phyloP scores from a whole-genome alignment of 345 rosid species.

The Rhodamnia rubescens region DNA sequence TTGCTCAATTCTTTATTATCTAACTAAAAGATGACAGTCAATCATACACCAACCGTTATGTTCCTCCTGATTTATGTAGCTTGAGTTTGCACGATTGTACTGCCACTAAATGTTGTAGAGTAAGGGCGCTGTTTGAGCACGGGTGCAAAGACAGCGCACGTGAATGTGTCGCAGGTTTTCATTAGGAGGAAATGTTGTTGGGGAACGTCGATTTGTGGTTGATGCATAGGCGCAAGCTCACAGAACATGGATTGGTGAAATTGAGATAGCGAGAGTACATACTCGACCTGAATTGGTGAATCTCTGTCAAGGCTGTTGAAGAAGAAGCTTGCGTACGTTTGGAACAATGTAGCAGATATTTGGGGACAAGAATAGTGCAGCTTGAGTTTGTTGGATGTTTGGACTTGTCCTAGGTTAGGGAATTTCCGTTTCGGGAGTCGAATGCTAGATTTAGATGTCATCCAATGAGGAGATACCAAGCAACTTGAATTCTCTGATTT shows the following conservation, averaged over 20 bases:
- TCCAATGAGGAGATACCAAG: neutral
- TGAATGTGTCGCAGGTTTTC: neutral
- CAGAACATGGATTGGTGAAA: neutral
- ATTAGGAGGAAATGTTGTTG: neutral
- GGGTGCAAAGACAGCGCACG: neutral
- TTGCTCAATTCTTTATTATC: neutral
- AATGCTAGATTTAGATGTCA: neutral
- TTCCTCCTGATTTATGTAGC: neutral
- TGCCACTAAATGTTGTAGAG: neutral
- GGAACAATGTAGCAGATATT: neutral
- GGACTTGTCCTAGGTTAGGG: neutral
- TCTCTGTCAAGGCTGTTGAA: neutral
- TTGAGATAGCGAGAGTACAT: neutral
- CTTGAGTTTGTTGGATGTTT: neutral
- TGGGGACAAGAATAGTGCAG: neutral
- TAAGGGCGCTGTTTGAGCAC: neutral
- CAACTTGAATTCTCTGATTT: neutral
- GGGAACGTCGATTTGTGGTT: neutral
- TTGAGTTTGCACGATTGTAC: neutral
- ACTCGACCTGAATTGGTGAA: neutral
- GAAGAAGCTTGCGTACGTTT: neutral
- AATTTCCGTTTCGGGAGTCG: neutral
- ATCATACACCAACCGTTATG: neutral
- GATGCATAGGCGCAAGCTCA: neutral
- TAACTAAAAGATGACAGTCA: neutral